Percentiles rank a stretch among this genome's conserved stretches.
Evolutionary conservation across 345 rosid genomes (phyloP).

Genomic region (Citrus hindsii): DNA sequence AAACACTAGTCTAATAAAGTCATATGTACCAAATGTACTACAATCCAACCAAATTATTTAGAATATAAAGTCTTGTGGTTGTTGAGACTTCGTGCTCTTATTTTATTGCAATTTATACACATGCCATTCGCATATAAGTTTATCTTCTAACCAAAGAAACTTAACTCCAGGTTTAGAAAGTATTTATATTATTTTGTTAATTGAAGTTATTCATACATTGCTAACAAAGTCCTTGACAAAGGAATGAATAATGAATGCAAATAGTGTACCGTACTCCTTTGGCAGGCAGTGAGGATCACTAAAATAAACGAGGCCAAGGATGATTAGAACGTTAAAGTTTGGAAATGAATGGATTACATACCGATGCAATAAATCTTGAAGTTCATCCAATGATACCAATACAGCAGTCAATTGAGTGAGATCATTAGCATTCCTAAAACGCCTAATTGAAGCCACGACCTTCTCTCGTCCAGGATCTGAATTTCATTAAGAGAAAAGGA

Average conservation of each 20-base stretch:
- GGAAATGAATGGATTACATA: slow-evolving; percentile 26
- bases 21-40: neutral
- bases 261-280: neutral
- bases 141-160: neutral
- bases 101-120: neutral
- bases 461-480: slow-evolving; percentile 83
- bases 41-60: neutral
- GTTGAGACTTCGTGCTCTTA: neutral
- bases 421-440: slow-evolving; percentile 38
- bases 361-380: slow-evolving; percentile 74
- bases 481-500: slow-evolving; percentile 12
- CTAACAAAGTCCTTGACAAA: neutral
- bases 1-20: neutral
- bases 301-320: neutral
- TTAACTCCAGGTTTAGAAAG: neutral
- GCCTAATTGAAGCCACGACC: slow-evolving; percentile 77
- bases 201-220: neutral
- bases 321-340: neutral
- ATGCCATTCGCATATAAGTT: neutral
- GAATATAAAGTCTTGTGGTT: neutral
- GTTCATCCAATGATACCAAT: slow-evolving; percentile 63
- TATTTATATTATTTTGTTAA: neutral
- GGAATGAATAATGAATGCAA: neutral
- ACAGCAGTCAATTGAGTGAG: slow-evolving; percentile 50
- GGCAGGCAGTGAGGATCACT: neutral